Evolutionary conservation across 352 stramenopile species (phyloP).

Genomic region (Elongisporangium prolatum): DNA sequence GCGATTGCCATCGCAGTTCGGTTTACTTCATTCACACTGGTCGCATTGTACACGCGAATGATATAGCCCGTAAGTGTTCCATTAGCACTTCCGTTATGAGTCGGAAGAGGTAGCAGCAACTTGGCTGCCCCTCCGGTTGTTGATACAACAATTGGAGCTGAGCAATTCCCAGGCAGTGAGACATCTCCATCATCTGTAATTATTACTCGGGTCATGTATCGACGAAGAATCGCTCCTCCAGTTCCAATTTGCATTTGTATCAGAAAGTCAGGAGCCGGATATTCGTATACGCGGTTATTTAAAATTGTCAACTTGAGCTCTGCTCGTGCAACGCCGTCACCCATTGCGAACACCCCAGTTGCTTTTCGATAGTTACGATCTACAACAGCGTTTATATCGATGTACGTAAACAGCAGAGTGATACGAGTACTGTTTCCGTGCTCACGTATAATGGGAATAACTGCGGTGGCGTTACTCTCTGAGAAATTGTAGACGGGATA

Average conservation of each 20-base stretch:
- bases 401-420: constrained; percentile 30
- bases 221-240: constrained; percentile 19
- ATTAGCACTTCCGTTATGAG: constrained; percentile 46
- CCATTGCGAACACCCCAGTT: constrained; percentile 23
- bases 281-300: constrained; percentile 53
- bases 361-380: constrained; percentile 45
- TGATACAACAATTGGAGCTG: constrained; percentile 11
- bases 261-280: constrained; percentile 44
- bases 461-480: constrained; percentile 23
- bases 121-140: constrained; percentile 38
- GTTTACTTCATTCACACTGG: constrained; percentile 7
- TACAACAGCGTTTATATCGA: constrained; percentile 25
- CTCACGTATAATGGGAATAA: constrained; percentile 42
- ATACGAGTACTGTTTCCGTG: constrained; percentile 34
- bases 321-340: constrained; percentile 23
- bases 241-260: constrained; percentile 20
- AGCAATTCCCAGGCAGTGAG: constrained; percentile 23
- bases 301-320: constrained; percentile 45
- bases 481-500: constrained; percentile 19
- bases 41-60: constrained; percentile 21
- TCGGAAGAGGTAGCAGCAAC: constrained; percentile 22
- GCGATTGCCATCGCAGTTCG: constrained; percentile 6
- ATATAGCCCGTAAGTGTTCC: constrained; percentile 28
- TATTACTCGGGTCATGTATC: constrained; percentile 17
- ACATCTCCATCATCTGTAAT: constrained; percentile 57